Evolutionary conservation across 345 rosid genomes (phyloP), one percentile per base, ranked within the genome.

Genomic region (Eucalyptus camaldulensis): DNA sequence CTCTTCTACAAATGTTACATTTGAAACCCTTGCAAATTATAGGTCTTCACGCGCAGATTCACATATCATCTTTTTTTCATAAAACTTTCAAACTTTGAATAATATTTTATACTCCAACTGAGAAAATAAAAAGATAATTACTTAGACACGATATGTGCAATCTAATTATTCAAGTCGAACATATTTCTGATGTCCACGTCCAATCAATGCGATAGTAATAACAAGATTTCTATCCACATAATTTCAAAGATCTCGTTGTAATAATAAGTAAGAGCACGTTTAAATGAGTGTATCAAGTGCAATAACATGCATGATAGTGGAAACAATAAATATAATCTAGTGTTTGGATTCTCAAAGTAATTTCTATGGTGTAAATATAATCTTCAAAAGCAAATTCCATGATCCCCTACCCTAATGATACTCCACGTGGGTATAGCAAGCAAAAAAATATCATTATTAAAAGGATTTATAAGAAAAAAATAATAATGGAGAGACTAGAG

Each of bases 401-500:
- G 65, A 58, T 1, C 65, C 14, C 1, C n/a, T 15, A 50, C 53
- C 53, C 21, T 58, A 25, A 10, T 10, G n/a, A 58, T 5, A 4
- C 13, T 25, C n/a, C 65, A 58, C 14, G n/a, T 58, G n/a, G n/a
- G 29, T 24, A 24, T 0, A 10, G 1, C 3, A 58, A 58, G n/a
- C 65, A 25, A 25, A 58, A 54, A 25, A 58, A 4, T 22, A 25
- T 58, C 3, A 58, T 58, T 58, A 25, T 25, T 25, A 25, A 58
- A 58, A 24, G 1, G 6, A 1, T 25, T 58, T 5, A 58, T 10
- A 58, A 24, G 3, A 17, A 56, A 56, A 24, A 9, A 56, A 10
- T 3, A 56, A 58, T 24, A 25, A 15, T 6, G 0, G 4, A 6
- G 4, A 50, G 53, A 50, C 7, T 0, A 50, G 7, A 50, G 27